These are phyloP conservation scores for Silene conica DNA, from an alignment of 148 eudicot species.

Conservation along the genomic window DNA sequence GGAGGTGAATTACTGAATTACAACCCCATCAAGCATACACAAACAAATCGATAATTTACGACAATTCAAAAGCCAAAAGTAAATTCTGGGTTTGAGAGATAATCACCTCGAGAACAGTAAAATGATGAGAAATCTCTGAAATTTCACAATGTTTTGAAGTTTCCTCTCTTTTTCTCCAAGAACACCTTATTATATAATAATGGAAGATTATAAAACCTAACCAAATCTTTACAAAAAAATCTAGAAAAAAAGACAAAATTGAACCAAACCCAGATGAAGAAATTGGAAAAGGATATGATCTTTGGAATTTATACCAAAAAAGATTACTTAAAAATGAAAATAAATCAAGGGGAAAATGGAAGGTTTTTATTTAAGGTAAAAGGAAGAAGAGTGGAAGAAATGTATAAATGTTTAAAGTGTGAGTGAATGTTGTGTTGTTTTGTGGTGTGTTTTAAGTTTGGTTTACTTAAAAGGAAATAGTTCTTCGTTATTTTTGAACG, in stretches of 20 bases:
- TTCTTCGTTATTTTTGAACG: too few relatives aligned
- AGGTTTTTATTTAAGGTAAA: background rate
- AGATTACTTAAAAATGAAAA: background rate
- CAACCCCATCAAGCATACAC: background rate
- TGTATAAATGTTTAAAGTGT: background rate
- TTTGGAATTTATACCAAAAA: background rate
- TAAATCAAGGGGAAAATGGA: background rate
- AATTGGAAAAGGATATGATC: conserved; percentile 3
- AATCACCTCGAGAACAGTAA: conserved; percentile 17
- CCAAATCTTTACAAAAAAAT: too few relatives aligned
- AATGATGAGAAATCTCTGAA: background rate
- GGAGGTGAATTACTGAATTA: too few relatives aligned
- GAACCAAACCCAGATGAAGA: conserved; percentile 3
- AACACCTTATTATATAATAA: background rate
- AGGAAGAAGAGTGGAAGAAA: background rate
- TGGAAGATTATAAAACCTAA: too few relatives aligned
- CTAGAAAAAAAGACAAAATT: background rate
- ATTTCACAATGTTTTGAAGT: background rate
- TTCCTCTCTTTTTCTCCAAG: background rate
- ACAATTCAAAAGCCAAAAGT: background rate
- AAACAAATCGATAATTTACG: background rate
- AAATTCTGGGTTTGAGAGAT: background rate
- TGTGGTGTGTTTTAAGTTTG: background rate
- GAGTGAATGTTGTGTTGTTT: background rate
- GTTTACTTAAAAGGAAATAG: too few relatives aligned